Conservation (phyloP, 306 rosid species). For the Luffa aegyptiaca region DNA sequence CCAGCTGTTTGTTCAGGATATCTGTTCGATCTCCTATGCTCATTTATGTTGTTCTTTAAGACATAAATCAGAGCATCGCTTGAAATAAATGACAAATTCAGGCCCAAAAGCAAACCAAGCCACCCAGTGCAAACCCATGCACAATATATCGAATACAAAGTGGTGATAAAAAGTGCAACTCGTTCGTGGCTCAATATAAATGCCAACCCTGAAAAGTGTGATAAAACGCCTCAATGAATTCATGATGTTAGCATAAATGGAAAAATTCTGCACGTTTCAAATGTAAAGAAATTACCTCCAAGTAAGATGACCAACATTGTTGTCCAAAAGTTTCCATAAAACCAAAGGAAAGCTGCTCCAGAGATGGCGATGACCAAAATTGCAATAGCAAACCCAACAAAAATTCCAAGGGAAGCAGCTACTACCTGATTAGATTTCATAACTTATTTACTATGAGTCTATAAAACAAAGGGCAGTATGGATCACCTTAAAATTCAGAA, state of each 20-base stretch:
- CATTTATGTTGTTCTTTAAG: slow-evolving; percentile 66
- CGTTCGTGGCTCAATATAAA: slow-evolving; percentile 63
- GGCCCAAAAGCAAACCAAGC: slow-evolving; percentile 67
- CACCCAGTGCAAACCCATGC: slow-evolving; percentile 88
- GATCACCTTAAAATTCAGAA: not conserved
- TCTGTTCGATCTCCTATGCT: slow-evolving; percentile 49
- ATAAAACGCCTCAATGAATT: slow-evolving; percentile 21
- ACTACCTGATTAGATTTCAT: slow-evolving; percentile 38
- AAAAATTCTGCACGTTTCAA: slow-evolving; percentile 8
- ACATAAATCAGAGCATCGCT: slow-evolving; percentile 70
- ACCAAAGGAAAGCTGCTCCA: slow-evolving; percentile 74
- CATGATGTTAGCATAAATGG: slow-evolving; percentile 1
- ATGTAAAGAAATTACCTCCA: slow-evolving; percentile 63
- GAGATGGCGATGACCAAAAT: slow-evolving; percentile 54
- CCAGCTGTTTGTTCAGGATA: slow-evolving; percentile 60
- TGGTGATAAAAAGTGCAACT: slow-evolving; percentile 54
- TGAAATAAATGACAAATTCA: slow-evolving; percentile 81
- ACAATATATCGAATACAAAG: slow-evolving; percentile 70
- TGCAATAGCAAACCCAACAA: slow-evolving; percentile 58
- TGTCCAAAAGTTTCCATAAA: slow-evolving; percentile 94
- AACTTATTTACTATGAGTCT: slow-evolving; percentile 14
- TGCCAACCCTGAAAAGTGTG: slow-evolving; percentile 67
- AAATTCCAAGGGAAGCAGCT: slow-evolving; percentile 61
- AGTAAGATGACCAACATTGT: slow-evolving; percentile 54
- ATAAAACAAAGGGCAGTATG: not conserved